A percentile compares a stretch with the other conserved stretches of the same genome.
phyloP scores from a whole-genome alignment of 1,284 basidiomycete species.

The Spongiforma sp. region DNA sequence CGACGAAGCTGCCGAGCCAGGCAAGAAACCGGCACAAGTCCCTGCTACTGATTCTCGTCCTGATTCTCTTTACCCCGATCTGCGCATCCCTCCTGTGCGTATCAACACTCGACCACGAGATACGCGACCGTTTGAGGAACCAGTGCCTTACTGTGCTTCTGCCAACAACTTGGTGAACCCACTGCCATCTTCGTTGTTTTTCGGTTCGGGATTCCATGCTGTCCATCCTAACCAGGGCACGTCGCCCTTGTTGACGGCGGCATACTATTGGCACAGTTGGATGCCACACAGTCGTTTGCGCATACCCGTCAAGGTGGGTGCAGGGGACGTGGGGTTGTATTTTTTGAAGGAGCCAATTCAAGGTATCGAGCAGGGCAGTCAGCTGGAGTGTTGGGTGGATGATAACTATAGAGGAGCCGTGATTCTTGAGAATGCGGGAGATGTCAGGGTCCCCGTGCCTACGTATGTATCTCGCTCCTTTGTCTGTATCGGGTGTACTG shows the following conservation, averaged over 20 bases:
- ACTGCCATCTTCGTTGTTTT: conserved; percentile 86
- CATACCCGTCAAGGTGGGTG: conserved; percentile 74
- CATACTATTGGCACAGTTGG: conserved; percentile 90
- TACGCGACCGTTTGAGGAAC: conserved; percentile 73
- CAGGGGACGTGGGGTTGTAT: conserved; percentile 83
- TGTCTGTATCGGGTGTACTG: conserved; percentile 1
- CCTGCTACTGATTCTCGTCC: conserved; percentile 26
- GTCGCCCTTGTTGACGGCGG: conserved; percentile 54
- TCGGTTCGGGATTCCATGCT: conserved; percentile 87
- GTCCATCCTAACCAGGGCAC: conserved; percentile 65
- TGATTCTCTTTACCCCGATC: conserved; percentile 41
- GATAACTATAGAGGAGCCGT: conserved; percentile 72
- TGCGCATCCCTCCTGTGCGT: conserved; percentile 71
- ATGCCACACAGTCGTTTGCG: conserved; percentile 78
- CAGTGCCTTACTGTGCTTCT: conserved; percentile 87
- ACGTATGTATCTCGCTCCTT: conserved; percentile 50
- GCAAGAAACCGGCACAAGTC: conserved; percentile 25
- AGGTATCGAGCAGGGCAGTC: conserved; percentile 62
- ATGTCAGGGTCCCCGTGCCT: conserved; percentile 53
- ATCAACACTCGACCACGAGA: conserved; percentile 74
- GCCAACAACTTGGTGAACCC: conserved; percentile 97
- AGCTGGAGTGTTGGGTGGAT: conserved; percentile 86
- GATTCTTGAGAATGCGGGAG: conserved; percentile 65
- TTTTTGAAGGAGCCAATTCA: conserved; percentile 67
- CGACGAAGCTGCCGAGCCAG: conserved; percentile 37